Percentiles rank a stretch among this genome's conserved stretches.
phyloP scores from a whole-genome alignment of 345 rosid species.

The Eucalyptus sp. region DNA sequence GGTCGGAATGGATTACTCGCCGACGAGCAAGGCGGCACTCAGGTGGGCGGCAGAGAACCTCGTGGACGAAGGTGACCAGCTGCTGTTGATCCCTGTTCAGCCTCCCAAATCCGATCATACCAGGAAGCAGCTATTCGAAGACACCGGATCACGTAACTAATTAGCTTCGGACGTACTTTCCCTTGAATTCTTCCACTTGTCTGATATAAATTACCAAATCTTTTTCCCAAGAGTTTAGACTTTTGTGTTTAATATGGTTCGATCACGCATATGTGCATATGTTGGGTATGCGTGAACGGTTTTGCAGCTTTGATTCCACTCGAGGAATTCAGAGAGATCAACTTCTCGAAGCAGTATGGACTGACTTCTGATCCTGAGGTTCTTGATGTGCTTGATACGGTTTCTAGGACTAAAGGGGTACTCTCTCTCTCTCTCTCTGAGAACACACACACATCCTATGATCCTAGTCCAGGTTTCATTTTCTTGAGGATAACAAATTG shows the following conservation, averaged over 20 bases:
- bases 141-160: conserved; percentile 37
- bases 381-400: conserved; percentile 19
- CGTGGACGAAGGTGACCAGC: conserved; percentile 1
- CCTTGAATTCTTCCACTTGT: not conserved
- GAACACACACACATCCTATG: not conserved
- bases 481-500: not conserved
- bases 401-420: conserved; percentile 29
- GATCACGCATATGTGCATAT: not conserved
- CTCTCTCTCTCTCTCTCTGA: not conserved
- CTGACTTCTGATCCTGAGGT: conserved; percentile 23
- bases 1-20: conserved; percentile 34
- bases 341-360: conserved; percentile 36
- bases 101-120: conserved; percentile 33
- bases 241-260: not conserved
- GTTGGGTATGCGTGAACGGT: not conserved
- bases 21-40: conserved; percentile 33
- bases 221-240: not conserved
- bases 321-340: conserved; percentile 27
- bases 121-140: conserved; percentile 31
- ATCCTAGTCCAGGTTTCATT: not conserved
- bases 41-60: conserved; percentile 36
- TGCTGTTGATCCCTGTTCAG: conserved; percentile 34
- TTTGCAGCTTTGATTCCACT: conserved; percentile 37
- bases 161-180: not conserved
- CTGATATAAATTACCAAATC: not conserved